Evolutionary conservation across 2,329 filamentous ascomycete genomes (phyloP).

Genomic region (Colletotrichum nymphaeae): DNA sequence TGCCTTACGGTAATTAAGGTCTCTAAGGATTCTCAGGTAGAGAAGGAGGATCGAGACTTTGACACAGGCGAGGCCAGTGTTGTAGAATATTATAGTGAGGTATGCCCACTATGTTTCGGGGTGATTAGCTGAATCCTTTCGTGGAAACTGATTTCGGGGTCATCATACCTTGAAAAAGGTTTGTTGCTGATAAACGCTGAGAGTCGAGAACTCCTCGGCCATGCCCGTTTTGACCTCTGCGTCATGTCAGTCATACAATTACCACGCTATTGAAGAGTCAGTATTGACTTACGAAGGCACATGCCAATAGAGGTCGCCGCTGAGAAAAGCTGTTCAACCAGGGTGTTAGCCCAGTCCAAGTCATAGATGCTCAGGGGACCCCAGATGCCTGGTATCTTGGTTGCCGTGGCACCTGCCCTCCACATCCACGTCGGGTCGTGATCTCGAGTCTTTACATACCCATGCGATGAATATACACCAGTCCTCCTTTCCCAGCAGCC

Average conservation of each 20-base stretch:
- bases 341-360: background rate
- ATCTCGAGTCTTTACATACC: slow-evolving; percentile 1
- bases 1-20: slow-evolving; percentile 39
- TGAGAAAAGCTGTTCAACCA: background rate
- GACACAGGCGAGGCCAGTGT: slow-evolving; percentile 38
- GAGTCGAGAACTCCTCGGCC: background rate
- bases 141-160: no score
- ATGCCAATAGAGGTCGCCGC: slow-evolving; percentile 5
- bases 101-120: slow-evolving; percentile 23
- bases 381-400: background rate
- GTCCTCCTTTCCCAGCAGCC: slow-evolving; percentile 26
- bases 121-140: no score
- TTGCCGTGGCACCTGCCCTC: background rate
- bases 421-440: background rate
- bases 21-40: slow-evolving; percentile 41
- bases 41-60: slow-evolving; percentile 42
- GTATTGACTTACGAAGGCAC: slow-evolving; percentile 12
- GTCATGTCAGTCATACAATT: background rate
- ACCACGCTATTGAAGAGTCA: no score
- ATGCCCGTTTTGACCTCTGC: slow-evolving; percentile 10
- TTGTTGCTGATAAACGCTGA: slow-evolving; percentile 14
- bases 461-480: slow-evolving; percentile 24
- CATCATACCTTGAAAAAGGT: slow-evolving; percentile 20
- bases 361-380: background rate
- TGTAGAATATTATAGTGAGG: slow-evolving; percentile 39